Evolutionary conservation across 176 grass and related monocot genomes (phyloP), one percentile per base, ranked within the genome.

Genomic region (Coix lacrymajobi): DNA sequence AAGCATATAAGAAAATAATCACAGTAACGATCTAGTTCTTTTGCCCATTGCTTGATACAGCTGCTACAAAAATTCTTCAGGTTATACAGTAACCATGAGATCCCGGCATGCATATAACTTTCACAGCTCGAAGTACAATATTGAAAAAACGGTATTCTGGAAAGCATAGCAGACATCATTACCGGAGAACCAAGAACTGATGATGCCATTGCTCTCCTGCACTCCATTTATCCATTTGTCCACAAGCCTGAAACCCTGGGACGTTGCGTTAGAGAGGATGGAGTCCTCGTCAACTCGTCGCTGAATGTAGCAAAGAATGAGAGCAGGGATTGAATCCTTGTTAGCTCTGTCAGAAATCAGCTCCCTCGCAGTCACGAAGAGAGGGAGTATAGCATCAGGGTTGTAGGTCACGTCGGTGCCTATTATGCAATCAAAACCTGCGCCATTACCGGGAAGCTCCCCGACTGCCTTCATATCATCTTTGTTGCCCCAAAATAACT

Each of bases 281-380:
- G 90, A 95, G 12, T 73, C 83, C 74, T 93, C 90, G 10, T 98
- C 80, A 12, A 90, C 88, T 71, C 92, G 84, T 22, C 96, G 87
- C 75, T 93, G 88, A 78, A 93, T 98, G 85, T 95, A 92, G 81
- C 96, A 95, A 43, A 98, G 86, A 86, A 98, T 88, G 26, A 98
- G 75, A 25, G 80, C 73, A 28, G 89, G 62, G 56, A 39, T 34
- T 51, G 79, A 43, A 56, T 78, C 46, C 22, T 48, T 68, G 52
- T 65, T 82, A 11, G 49, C 68, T 79, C 22, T 52, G 25, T 80
- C 76, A 49, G 71, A 88, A 69, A 98, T 89, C 65, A 98, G 51
- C 62, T 86, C 87, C 83, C 89, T 95, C 0, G 96, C 90, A 57
- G 92, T 95, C 72, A 75, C 76, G 84, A 98, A 95, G 73, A 98